Evolutionary conservation across 495 filamentous ascomycete genomes (phyloP).

Genomic region (Penicillium parvum): DNA sequence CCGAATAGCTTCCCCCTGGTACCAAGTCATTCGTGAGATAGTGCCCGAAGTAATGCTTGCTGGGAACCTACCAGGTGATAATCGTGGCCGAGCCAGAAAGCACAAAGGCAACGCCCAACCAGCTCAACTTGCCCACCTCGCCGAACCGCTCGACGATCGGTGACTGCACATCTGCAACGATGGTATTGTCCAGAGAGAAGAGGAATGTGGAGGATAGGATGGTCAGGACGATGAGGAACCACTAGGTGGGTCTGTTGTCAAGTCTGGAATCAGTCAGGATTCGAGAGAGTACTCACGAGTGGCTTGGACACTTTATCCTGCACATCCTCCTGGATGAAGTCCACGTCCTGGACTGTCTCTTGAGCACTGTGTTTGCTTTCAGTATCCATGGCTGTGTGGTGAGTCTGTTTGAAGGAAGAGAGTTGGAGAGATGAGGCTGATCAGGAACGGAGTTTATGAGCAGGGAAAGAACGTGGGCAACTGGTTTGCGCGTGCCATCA

Average conservation of each 20-base stretch:
- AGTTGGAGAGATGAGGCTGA: not conserved
- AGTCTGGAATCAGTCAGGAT: not conserved
- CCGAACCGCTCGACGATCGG: constrained; percentile 47
- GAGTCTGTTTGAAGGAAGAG: not conserved
- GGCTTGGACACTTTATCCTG: constrained; percentile 5
- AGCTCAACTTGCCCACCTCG: constrained; percentile 50
- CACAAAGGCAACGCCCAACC: constrained; percentile 53
- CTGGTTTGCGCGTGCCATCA: no score
- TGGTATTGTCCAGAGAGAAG: constrained; percentile 57
- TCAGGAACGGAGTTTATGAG: not conserved
- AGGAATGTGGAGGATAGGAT: constrained; percentile 48
- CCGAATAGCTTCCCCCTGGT: constrained; percentile 38
- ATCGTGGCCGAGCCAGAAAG: constrained; percentile 43
- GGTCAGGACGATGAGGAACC: constrained; percentile 36
- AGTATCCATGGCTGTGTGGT: not conserved
- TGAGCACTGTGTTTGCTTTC: not conserved
- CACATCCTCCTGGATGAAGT: constrained; percentile 8
- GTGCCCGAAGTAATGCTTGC: not conserved
- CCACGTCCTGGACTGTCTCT: constrained; percentile 2
- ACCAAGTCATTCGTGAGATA: not conserved
- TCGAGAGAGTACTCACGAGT: constrained; percentile 3
- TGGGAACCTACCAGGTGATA: constrained; percentile 29
- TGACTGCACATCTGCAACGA: constrained; percentile 57
- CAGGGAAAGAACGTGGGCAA: not conserved
- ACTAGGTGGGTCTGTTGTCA: no score